A percentile compares a stretch with the other conserved stretches of the same genome.
Evolutionary conservation across 2,329 filamentous ascomycete species (phyloP).

Genomic region (Endocalyx cinctus): DNA sequence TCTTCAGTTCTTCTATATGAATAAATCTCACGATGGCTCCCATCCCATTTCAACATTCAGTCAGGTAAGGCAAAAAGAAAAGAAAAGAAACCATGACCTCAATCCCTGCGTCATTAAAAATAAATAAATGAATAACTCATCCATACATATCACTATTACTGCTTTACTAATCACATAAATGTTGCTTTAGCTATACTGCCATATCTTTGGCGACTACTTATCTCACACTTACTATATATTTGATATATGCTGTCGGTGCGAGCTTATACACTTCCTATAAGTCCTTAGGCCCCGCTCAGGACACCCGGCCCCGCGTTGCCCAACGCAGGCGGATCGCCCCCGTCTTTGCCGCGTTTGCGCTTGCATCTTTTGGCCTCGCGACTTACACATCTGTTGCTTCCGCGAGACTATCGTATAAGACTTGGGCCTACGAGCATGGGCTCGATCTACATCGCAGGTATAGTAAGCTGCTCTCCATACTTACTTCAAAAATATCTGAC

Average conservation of each 20-base stretch:
- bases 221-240: conserved; percentile 24
- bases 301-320: conserved; percentile 30
- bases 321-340: conserved; percentile 28
- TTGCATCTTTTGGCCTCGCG: conserved; percentile 23
- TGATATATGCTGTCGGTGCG: conserved; percentile 26
- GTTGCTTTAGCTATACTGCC: conserved; percentile 18
- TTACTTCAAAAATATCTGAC: conserved; percentile 10
- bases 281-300: conserved; percentile 29
- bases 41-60: conserved; percentile 21
- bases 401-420: conserved; percentile 31
- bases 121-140: no score
- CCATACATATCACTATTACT: background rate
- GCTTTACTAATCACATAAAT: background rate
- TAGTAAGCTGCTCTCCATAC: conserved; percentile 2
- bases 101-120: background rate
- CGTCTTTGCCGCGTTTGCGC: conserved; percentile 29
- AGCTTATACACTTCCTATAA: conserved; percentile 32
- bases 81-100: background rate
- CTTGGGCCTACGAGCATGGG: conserved; percentile 34
- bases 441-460: conserved; percentile 26
- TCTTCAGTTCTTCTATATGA: background rate
- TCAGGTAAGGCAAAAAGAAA: conserved; percentile 15
- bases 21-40: conserved; percentile 21
- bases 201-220: conserved; percentile 24
- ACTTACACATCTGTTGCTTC: conserved; percentile 25